Conservation (phyloP, 306 rosid genomes). For the Gleditsia sinensis region DNA sequence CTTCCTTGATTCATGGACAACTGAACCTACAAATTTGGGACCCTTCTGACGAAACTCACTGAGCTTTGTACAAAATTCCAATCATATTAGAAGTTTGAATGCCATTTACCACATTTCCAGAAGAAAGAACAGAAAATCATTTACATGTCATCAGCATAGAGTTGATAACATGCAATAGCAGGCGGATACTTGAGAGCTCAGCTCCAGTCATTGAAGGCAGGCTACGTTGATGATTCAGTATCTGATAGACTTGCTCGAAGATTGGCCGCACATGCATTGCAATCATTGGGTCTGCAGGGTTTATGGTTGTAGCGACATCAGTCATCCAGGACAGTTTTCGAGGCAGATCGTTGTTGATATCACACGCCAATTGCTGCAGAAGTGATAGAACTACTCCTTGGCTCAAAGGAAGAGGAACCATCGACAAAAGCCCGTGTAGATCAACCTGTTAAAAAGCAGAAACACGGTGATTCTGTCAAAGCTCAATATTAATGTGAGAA, state of each 20-base stretch:
- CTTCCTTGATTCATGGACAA: slow-evolving; percentile 5
- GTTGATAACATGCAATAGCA: slow-evolving; percentile 89
- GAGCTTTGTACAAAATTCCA: slow-evolving; percentile 35
- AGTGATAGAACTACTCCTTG: slow-evolving; percentile 97
- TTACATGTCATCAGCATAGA: slow-evolving; percentile 90
- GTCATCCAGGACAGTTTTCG: slow-evolving; percentile 87
- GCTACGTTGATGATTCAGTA: slow-evolving; percentile 87
- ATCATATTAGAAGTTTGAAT: slow-evolving; percentile 18
- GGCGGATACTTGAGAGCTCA: slow-evolving; percentile 67
- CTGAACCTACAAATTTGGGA: slow-evolving; percentile 30
- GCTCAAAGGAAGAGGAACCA: slow-evolving; percentile 85
- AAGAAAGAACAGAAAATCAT: slow-evolving; percentile 37
- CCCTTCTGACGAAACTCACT: slow-evolving; percentile 34
- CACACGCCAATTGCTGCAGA: slow-evolving; percentile 93
- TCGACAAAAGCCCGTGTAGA: slow-evolving; percentile 61
- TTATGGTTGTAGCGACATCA: slow-evolving; percentile 71
- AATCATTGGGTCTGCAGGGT: slow-evolving; percentile 69
- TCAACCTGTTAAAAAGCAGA: slow-evolving; percentile 65
- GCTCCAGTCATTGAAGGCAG: slow-evolving; percentile 53
- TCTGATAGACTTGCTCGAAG: slow-evolving; percentile 93
- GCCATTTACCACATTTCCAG: slow-evolving; percentile 17
- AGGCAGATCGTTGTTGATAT: slow-evolving; percentile 62
- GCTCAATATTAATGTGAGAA: not conserved
- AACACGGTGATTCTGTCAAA: slow-evolving; percentile 6
- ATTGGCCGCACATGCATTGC: slow-evolving; percentile 75